Evolutionary conservation across 495 filamentous ascomycete genomes (phyloP), one percentile per base, ranked within the genome.

Genomic region (Pseudotulostoma volvatum): DNA sequence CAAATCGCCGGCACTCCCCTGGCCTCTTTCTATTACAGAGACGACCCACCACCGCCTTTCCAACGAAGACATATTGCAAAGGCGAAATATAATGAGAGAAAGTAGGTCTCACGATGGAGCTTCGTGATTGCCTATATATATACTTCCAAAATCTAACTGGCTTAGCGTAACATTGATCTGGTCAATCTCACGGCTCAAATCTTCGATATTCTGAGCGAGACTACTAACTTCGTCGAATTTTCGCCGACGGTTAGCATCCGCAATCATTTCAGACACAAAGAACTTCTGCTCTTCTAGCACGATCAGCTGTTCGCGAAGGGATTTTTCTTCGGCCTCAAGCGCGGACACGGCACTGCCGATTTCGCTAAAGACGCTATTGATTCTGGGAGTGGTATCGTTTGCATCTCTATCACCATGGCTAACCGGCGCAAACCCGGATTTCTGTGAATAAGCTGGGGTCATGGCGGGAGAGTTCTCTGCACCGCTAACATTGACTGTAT

Each of bases 201-300:
- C 90, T 38, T 86, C 81, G 18, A 88, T 51, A 53, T 93, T 97
- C 49, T 74, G 65, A 14, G 75, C 73, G 39, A 97, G 60, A 18
- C 77, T 79, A 40, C 70, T 70, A 1, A 92, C 84, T 54, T 97
- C 90, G 52, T 97, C 90, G 42, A 94, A 93, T 45, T 79, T 77
- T 38, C 90, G 68, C 23, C 77, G 70, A 42, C 76, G 81, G 37
- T 78, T 80, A 2, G 90, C 88, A 34, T 81, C 77, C 4, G 67
- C 75, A 34, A 96, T 70, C 85, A 95, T 95, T 46, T 83, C 79
- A 13, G 75, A 70, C 0, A 97, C 85, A 50, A 96, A 71, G 51
- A 94, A 95, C 51, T 75, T 74, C 57, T 97, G 90, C 53, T 97
- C 90, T 59, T 96, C 90, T 0, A 97, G 66, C 16, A 97, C 82